Percentiles rank a stretch among this genome's conserved stretches.
Conservation (phyloP, 2,329 filamentous ascomycete genomes). For the Hymenoscyphus occultus region DNA sequence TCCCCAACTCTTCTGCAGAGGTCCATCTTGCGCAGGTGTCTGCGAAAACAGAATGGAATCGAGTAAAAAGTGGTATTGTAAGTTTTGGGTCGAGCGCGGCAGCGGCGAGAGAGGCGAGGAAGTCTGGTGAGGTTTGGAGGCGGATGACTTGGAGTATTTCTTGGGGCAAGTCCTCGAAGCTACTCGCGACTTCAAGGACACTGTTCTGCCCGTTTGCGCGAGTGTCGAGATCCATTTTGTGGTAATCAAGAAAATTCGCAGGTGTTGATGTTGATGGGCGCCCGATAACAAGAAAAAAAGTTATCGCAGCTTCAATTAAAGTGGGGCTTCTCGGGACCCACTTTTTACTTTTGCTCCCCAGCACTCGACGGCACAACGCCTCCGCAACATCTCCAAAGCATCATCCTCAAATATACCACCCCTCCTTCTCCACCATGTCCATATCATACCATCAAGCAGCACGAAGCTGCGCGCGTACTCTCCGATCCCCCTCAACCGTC, state of each 20-base stretch:
- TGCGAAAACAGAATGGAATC: constrained; percentile 72
- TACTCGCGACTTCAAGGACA: constrained; percentile 53
- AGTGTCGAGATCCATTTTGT: constrained; percentile 53
- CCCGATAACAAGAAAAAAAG: constrained; percentile 11
- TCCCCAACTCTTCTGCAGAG: constrained; percentile 33
- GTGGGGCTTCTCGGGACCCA: background rate
- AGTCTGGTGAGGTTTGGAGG: constrained; percentile 58
- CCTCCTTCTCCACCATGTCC: constrained; percentile 50
- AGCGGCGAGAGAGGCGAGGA: constrained; percentile 68
- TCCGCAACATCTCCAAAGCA: constrained; percentile 10
- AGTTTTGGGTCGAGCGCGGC: constrained; percentile 66
- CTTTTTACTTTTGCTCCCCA: constrained; percentile 1
- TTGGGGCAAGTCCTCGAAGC: constrained; percentile 60
- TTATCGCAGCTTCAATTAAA: constrained; percentile 2
- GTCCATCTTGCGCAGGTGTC: constrained; percentile 84
- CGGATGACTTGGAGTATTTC: constrained; percentile 68
- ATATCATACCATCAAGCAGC: constrained; percentile 61
- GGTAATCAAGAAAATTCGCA: constrained; percentile 11
- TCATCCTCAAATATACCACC: constrained; percentile 12
- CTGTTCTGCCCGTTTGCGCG: constrained; percentile 45
- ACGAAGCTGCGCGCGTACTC: constrained; percentile 61
- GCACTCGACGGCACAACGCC: constrained; percentile 14
- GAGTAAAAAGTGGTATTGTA: constrained; percentile 70
- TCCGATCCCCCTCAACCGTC: constrained; percentile 49
- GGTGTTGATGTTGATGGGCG: constrained; percentile 7